Evolutionary conservation across 768 basidiomycete genomes (phyloP), one percentile per base, ranked within the genome.

Genomic region (Leccinellum luteum): DNA sequence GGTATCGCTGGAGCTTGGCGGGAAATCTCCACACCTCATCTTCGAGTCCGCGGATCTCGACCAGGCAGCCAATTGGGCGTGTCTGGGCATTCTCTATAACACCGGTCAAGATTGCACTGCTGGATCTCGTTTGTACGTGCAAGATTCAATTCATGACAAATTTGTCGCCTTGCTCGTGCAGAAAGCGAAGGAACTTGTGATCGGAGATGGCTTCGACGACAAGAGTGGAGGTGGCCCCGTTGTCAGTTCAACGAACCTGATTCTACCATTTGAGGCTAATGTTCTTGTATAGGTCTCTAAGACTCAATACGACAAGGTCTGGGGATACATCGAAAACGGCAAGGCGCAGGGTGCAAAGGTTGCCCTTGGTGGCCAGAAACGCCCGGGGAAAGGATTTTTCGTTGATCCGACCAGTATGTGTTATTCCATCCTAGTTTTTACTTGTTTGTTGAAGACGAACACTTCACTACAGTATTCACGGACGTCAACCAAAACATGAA

Each of bases 101-200:
- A 85, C 89, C 34, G 92, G 92, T n/a, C 92, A 96, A 73, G 91
- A 93, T 68, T 97, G 95, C 72, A 92, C 90, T 3, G 94, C 94
- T 23, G 93, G 95, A 41, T 95, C 93, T 32, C 84, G 95, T 14
- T 75, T 94, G 35, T 94, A 91, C 68, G 92, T 93, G 21, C 94
- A 98, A 68, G 89, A 94, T 53, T 80, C 81, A 23, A 79, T 95
- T 52, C 91, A 97, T 69, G 92, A 97, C 69, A 86, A 85, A 69
- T 95, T 97, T 71, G 66, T 95, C 30, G 71, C 78, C 28, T 62
- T 86, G 53, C 74, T 94, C 41, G 81, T 87, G 13, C 73, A 76
- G 21, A 87, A 87, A 69, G 85, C 87, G 19, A 84, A 87, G 65
- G 79, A 81, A 60, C 81, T 86, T 61, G 79, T 84, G 54, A 82